Conservation (phyloP, 257 asterid species). For the Solanum rostratum region DNA sequence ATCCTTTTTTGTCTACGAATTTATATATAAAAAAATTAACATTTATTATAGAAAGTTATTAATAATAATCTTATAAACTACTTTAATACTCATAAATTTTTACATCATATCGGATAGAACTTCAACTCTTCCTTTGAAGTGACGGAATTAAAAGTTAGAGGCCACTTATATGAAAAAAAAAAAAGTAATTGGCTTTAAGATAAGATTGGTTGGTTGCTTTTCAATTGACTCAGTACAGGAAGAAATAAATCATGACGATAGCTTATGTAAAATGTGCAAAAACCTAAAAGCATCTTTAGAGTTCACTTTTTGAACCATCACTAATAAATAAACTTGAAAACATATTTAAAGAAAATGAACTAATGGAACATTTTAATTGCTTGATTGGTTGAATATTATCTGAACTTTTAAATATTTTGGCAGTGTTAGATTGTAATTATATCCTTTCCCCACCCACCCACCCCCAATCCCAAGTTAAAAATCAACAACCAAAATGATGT, state of each 20-base stretch:
- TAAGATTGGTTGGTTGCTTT: not conserved
- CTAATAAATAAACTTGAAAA: not conserved
- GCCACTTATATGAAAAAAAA: not conserved
- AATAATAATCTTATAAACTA: not conserved
- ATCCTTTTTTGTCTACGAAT: not conserved
- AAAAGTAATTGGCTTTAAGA: not conserved
- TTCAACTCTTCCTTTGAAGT: not conserved
- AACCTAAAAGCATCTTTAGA: not conserved
- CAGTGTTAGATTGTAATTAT: no score
- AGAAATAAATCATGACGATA: not conserved
- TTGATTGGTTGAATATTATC: accelerated
- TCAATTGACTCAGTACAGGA: not conserved
- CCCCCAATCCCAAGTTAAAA: no score
- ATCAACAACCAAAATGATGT: not conserved
- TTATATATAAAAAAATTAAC: not conserved
- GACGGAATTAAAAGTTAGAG: not conserved
- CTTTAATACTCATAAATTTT: not conserved
- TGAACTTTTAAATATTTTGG: not conserved
- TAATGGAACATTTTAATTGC: not conserved
- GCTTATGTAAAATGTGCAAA: not conserved
- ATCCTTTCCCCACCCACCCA: no score
- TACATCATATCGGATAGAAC: not conserved
- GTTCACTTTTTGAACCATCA: not conserved
- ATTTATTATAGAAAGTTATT: not conserved
- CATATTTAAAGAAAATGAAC: not conserved